Conservation (phyloP, 306 rosid genomes). For the Acmispon strigosus region DNA sequence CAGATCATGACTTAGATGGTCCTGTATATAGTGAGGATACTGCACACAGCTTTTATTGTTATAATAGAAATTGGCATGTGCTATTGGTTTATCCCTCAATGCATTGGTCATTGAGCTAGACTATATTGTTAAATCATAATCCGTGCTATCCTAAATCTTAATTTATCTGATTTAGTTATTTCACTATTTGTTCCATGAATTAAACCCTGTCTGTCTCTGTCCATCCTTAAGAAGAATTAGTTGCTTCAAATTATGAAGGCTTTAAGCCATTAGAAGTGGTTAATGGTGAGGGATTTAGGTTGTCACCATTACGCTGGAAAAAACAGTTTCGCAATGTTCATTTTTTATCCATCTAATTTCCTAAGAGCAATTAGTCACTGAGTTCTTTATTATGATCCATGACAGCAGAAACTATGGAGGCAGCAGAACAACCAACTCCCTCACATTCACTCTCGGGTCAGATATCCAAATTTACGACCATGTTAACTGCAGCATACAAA, state of each 20-base stretch:
- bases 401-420: neutral
- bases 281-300: neutral
- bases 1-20: neutral
- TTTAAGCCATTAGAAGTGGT: neutral
- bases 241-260: neutral
- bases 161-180: neutral
- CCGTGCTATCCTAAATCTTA: neutral
- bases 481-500: conserved; percentile 40
- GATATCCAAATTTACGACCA: conserved; percentile 30
- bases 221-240: neutral
- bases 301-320: neutral
- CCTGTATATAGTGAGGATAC: neutral
- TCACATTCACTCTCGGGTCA: conserved; percentile 34
- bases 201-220: neutral
- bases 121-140: neutral
- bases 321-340: neutral
- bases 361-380: neutral
- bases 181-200: neutral
- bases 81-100: neutral
- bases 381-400: neutral
- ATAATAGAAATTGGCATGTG: neutral
- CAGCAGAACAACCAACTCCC: conserved; percentile 23
- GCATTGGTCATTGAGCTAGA: neutral
- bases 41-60: neutral
- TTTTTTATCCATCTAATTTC: neutral